Percentiles rank a stretch among this genome's conserved stretches.
phyloP scores from a whole-genome alignment of 2,329 filamentous ascomycete species.

The Acephala macrosclerotiorum region DNA sequence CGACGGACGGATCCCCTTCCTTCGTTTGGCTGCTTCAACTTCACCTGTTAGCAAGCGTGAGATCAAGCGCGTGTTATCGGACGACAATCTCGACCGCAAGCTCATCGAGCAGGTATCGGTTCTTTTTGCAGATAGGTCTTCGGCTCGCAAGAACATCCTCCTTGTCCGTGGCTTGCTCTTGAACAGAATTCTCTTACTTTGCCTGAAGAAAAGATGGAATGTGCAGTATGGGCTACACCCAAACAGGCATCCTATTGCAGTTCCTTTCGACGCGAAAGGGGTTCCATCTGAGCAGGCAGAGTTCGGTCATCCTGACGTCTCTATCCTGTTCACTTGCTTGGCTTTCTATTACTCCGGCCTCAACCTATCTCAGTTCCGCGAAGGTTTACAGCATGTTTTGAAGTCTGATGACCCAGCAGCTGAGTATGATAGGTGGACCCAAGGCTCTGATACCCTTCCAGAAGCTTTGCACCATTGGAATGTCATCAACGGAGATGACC shows the following conservation, averaged over 20 bases:
- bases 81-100: slow-evolving; percentile 21
- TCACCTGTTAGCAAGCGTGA: slow-evolving; percentile 35
- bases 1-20: slow-evolving; percentile 36
- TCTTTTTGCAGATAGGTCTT: too few relatives aligned
- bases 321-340: slow-evolving; percentile 69
- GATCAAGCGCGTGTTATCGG: slow-evolving; percentile 39
- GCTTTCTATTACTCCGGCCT: slow-evolving; percentile 72
- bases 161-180: slow-evolving; percentile 66
- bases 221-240: slow-evolving; percentile 68
- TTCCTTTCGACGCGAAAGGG: slow-evolving; percentile 73
- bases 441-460: slow-evolving; percentile 52
- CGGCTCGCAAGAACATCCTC: too few relatives aligned
- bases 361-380: slow-evolving; percentile 53
- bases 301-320: slow-evolving; percentile 72
- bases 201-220: slow-evolving; percentile 62
- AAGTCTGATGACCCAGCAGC: slow-evolving; percentile 61
- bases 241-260: slow-evolving; percentile 64
- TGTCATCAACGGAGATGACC: slow-evolving; percentile 65
- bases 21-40: slow-evolving; percentile 28
- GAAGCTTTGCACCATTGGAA: slow-evolving; percentile 57
- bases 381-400: slow-evolving; percentile 57
- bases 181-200: slow-evolving; percentile 59
- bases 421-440: slow-evolving; percentile 61
- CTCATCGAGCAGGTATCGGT: too few relatives aligned
- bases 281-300: slow-evolving; percentile 67